These are phyloP conservation scores for Spencermartinsiella ligniputridi DNA, from an alignment of 1,139 yeast species.

Conservation along the genomic window DNA sequence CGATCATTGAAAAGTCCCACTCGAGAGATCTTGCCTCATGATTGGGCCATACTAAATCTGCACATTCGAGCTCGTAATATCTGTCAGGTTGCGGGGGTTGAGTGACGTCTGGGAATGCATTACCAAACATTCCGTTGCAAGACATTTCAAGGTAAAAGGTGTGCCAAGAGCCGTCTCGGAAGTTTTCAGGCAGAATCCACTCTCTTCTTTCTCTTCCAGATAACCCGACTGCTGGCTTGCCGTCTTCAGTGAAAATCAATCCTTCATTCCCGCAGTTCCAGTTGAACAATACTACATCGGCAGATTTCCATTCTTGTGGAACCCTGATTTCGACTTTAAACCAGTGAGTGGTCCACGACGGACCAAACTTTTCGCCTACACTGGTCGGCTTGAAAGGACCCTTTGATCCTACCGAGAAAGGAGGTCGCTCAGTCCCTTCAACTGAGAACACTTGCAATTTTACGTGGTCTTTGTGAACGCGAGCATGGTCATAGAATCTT, in stretches of 20 bases:
- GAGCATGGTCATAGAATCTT: conserved; percentile 52
- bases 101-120: conserved; percentile 39
- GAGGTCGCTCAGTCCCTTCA: conserved; percentile 58
- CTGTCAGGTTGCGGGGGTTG: conserved; percentile 62
- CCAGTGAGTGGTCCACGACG: conserved; percentile 99
- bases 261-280: conserved; percentile 93
- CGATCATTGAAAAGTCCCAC: conserved; percentile 79
- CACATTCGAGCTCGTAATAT: conserved; percentile 58
- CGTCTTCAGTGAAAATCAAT: conserved; percentile 62
- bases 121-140: conserved; percentile 95
- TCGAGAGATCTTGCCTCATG: conserved; percentile 72
- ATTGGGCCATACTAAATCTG: conserved; percentile 83
- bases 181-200: conserved; percentile 61
- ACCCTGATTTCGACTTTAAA: conserved; percentile 62
- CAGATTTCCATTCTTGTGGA: conserved; percentile 42
- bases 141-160: conserved; percentile 79
- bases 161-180: conserved; percentile 42
- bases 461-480: conserved; percentile 44
- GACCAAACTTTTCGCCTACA: conserved; percentile 78
- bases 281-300: conserved; percentile 55
- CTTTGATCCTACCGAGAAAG: conserved; percentile 64
- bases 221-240: conserved; percentile 73
- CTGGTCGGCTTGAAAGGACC: conserved; percentile 56
- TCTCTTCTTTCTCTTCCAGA: conserved; percentile 85
- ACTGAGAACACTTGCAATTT: conserved; percentile 56